A percentile compares a stretch with the other conserved stretches of the same genome.
Conservation (phyloP, 2,329 filamentous ascomycete species). For the Onygenales sp. region DNA sequence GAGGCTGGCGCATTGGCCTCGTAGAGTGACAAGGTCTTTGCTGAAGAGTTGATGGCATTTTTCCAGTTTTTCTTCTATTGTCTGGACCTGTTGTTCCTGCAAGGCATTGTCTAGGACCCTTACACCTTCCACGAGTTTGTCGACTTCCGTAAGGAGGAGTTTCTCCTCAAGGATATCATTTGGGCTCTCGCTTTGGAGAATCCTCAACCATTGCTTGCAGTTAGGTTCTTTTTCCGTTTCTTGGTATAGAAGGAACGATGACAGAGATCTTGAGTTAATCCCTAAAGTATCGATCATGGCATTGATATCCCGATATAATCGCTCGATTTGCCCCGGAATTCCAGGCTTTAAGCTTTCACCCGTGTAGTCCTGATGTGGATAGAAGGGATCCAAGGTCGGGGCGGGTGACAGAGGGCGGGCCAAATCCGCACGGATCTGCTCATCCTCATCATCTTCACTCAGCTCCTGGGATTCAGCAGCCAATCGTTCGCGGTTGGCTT, state of each 20-base stretch:
- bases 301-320: slow-evolving; percentile 42
- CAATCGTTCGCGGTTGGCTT: slow-evolving; percentile 20
- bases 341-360: slow-evolving; percentile 37
- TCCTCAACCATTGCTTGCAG: slow-evolving; percentile 39
- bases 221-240: slow-evolving; percentile 36
- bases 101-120: slow-evolving; percentile 57
- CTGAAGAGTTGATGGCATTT: slow-evolving; percentile 52
- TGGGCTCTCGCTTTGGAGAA: slow-evolving; percentile 40
- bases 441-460: slow-evolving; percentile 39
- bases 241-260: slow-evolving; percentile 45
- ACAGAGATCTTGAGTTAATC: slow-evolving; percentile 64
- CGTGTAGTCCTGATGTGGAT: slow-evolving; percentile 38
- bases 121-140: slow-evolving; percentile 56
- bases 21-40: slow-evolving; percentile 61
- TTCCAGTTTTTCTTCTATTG: slow-evolving; percentile 59
- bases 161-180: slow-evolving; percentile 60
- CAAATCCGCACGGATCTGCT: slow-evolving; percentile 36
- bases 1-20: slow-evolving; percentile 67
- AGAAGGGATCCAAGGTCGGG: slow-evolving; percentile 38
- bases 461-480: slow-evolving; percentile 28
- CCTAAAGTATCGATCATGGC: slow-evolving; percentile 92
- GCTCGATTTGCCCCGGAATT: slow-evolving; percentile 41
- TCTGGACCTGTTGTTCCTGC: slow-evolving; percentile 57
- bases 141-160: slow-evolving; percentile 69
- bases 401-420: slow-evolving; percentile 33